These are phyloP conservation scores for Colletotrichum tropicale DNA, from an alignment of 2,329 filamentous ascomycete species.

Conservation along the genomic window DNA sequence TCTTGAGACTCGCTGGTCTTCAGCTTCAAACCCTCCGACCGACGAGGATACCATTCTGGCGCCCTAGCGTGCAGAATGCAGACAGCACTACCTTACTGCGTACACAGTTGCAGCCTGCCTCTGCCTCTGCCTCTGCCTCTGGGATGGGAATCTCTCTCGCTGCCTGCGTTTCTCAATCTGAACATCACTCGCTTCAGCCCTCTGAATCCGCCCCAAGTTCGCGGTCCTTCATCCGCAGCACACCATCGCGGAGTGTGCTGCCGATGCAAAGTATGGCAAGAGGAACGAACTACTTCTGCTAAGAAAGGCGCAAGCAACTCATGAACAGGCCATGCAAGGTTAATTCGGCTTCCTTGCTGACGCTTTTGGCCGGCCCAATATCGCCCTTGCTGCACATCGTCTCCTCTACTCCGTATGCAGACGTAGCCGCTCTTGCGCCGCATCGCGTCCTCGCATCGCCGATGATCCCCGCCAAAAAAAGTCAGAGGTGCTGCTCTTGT, in stretches of 20 bases:
- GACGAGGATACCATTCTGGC: background rate
- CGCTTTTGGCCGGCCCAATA: background rate
- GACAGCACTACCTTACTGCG: background rate
- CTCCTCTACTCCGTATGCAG: background rate
- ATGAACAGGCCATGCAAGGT: slow-evolving; percentile 2
- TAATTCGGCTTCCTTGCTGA: background rate
- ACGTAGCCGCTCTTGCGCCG: background rate
- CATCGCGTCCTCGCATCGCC: background rate
- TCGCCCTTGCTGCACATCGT: background rate
- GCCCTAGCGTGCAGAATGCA: background rate
- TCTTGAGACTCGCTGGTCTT: slow-evolving; percentile 14
- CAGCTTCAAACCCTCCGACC: slow-evolving; percentile 16
- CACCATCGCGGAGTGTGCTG: background rate
- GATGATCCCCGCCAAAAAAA: background rate
- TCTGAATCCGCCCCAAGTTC: slow-evolving; percentile 3
- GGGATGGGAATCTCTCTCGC: background rate
- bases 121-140: background rate
- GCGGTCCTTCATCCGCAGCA: background rate
- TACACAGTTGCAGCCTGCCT: background rate
- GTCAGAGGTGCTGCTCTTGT: background rate
- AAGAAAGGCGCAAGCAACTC: background rate
- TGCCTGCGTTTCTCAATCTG: slow-evolving; percentile 5
- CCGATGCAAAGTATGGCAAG: background rate
- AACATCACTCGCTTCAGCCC: slow-evolving; percentile 16
- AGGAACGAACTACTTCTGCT: background rate